phyloP scores from a whole-genome alignment of 208 protist species.

The Leishmania turanica region DNA sequence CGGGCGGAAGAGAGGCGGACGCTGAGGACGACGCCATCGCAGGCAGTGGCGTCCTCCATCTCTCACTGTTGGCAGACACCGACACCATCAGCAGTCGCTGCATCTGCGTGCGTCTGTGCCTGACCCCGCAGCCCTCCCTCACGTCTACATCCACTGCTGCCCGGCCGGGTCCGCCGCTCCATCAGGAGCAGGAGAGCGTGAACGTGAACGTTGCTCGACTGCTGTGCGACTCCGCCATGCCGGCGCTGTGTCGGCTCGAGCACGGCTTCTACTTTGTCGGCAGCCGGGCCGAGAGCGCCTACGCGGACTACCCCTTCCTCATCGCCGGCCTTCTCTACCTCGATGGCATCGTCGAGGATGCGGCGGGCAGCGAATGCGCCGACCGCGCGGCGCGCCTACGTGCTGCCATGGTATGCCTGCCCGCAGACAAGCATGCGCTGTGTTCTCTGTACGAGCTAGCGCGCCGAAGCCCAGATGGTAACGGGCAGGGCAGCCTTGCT shows the following conservation, averaged over 20 bases:
- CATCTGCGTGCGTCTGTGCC: slow-evolving; percentile 26
- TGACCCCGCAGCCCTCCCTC: slow-evolving; percentile 10
- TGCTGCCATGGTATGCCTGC: slow-evolving; percentile 35
- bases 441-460: slow-evolving; percentile 18
- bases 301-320: slow-evolving; percentile 35
- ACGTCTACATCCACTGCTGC: neutral
- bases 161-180: neutral
- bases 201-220: slow-evolving; percentile 32
- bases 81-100: slow-evolving; percentile 34
- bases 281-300: slow-evolving; percentile 34
- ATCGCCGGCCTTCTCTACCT: slow-evolving; percentile 40
- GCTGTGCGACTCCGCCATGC: slow-evolving; percentile 16
- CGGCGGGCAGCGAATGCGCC: neutral
- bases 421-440: slow-evolving; percentile 21
- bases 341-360: slow-evolving; percentile 10
- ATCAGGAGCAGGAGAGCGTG: slow-evolving; percentile 14
- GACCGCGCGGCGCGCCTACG: slow-evolving; percentile 18
- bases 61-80: slow-evolving; percentile 33
- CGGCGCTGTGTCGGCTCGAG: slow-evolving; percentile 31
- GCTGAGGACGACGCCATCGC: neutral
- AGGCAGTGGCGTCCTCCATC: slow-evolving; percentile 8
- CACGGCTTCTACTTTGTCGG: slow-evolving; percentile 55
- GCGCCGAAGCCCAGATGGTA: neutral
- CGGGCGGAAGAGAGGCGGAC: neutral
- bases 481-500: neutral